These are phyloP conservation scores for Solanum etuberosum DNA, from an alignment of 257 asterid species.

Conservation along the genomic window DNA sequence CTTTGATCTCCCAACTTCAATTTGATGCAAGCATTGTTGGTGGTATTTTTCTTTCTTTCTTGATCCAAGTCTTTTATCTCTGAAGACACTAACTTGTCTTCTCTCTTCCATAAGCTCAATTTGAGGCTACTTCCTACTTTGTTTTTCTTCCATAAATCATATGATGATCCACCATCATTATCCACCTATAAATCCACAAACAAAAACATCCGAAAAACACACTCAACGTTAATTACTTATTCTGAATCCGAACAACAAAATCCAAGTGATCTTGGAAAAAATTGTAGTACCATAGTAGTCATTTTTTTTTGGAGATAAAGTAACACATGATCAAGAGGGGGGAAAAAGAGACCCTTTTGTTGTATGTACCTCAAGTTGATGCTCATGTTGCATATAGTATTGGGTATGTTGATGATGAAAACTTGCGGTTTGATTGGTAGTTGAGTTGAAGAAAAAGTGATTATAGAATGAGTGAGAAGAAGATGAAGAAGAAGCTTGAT, in stretches of 20 bases:
- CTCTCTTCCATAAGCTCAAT: conserved; percentile 38
- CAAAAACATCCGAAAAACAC: not conserved
- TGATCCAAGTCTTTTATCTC: not conserved
- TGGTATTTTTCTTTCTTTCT: not conserved
- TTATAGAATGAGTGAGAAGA: conserved; percentile 12
- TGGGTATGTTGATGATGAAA: not conserved
- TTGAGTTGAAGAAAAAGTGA: conserved; percentile 14
- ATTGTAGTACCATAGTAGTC: not conserved
- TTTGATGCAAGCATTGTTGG: conserved; percentile 24
- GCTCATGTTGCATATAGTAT: conserved; percentile 1
- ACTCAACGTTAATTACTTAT: not conserved
- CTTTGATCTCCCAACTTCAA: conserved; percentile 18
- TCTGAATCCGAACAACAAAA: not conserved
- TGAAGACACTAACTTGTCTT: not conserved
- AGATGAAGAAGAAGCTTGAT: conserved; percentile 22
- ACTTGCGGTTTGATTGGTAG: conserved; percentile 24
- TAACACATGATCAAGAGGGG: not conserved
- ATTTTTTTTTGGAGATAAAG: not conserved
- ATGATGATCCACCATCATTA: conserved; percentile 20
- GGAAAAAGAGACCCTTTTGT: not conserved
- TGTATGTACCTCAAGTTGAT: conserved; percentile 28
- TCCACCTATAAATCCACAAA: not conserved
- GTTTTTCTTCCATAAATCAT: conserved; percentile 23
- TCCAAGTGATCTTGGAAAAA: not conserved
- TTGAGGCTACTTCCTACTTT: conserved; percentile 18